A percentile compares a stretch with the other conserved stretches of the same genome.
These are phyloP conservation scores for Lobosporangium transversale DNA, from an alignment of 192 early-diverging fungal genomes.

Conservation along the genomic window DNA sequence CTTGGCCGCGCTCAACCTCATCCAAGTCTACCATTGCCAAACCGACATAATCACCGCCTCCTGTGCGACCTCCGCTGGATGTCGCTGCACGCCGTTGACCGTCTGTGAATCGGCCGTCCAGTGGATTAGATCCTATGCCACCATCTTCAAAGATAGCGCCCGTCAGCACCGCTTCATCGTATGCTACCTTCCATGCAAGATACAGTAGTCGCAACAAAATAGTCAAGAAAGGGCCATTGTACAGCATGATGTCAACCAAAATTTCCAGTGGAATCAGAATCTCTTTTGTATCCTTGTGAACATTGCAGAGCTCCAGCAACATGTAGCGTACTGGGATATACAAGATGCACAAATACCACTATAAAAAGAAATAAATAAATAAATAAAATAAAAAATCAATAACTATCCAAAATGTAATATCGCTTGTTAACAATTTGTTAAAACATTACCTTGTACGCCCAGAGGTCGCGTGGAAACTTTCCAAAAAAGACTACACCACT, in stretches of 20 bases:
- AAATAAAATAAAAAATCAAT: too few species aligned
- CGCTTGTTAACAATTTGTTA: too few species aligned
- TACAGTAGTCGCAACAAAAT: slow-evolving; percentile 29
- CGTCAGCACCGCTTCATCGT: slow-evolving; percentile 44
- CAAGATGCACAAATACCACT: slow-evolving; percentile 44
- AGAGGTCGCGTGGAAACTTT: slow-evolving; percentile 39
- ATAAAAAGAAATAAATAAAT: neutral
- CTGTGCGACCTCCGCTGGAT: slow-evolving; percentile 7
- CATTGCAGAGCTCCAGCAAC: slow-evolving; percentile 34
- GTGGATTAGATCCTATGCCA: neutral
- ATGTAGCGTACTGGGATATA: slow-evolving; percentile 47
- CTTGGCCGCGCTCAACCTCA: slow-evolving; percentile 26
- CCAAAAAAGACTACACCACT: slow-evolving; percentile 52
- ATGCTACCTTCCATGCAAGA: slow-evolving; percentile 46
- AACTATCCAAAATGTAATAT: too few species aligned
- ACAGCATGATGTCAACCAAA: slow-evolving; percentile 34
- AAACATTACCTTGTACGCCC: slow-evolving; percentile 50
- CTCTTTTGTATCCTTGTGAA: slow-evolving; percentile 38
- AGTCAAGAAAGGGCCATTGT: slow-evolving; percentile 43
- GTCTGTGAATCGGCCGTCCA: slow-evolving; percentile 9
- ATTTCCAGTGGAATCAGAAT: slow-evolving; percentile 47
- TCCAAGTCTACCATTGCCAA: slow-evolving; percentile 47
- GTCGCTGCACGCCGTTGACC: slow-evolving; percentile 3
- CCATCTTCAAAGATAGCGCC: slow-evolving; percentile 45
- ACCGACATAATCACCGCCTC: slow-evolving; percentile 32